Conservation (phyloP, 2,329 filamentous ascomycete species). For the Sclerotiophoma versabilis region DNA sequence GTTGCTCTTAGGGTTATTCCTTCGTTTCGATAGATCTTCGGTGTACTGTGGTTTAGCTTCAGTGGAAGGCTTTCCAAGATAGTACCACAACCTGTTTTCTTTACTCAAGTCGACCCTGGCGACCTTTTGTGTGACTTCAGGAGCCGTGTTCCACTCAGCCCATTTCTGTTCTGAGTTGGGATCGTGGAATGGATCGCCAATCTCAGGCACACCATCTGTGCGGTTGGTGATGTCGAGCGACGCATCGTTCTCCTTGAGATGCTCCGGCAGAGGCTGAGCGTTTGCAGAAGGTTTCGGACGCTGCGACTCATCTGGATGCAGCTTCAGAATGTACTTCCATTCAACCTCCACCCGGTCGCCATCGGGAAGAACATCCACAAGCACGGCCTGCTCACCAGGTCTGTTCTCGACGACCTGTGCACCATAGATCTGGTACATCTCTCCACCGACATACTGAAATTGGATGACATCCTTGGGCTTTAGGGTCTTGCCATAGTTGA, state of each 20-base stretch:
- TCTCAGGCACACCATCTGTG: conserved; percentile 58
- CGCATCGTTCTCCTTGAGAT: conserved; percentile 56
- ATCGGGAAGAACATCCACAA: conserved; percentile 84
- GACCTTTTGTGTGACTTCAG: conserved; percentile 57
- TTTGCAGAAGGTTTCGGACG: conserved; percentile 77
- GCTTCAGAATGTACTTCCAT: conserved; percentile 82
- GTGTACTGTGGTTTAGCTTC: conserved; percentile 93
- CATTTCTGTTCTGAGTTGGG: conserved; percentile 56
- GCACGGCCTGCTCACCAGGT: conserved; percentile 73
- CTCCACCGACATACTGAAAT: conserved; percentile 76
- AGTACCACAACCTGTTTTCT: conserved; percentile 83
- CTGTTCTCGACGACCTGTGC: conserved; percentile 87
- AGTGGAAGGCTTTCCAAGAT: conserved; percentile 84
- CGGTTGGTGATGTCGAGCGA: conserved; percentile 55
- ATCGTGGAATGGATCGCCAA: conserved; percentile 57
- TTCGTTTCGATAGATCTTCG: conserved; percentile 70
- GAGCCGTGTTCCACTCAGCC: conserved; percentile 72
- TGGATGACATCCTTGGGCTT: conserved; percentile 81
- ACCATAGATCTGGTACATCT: conserved; percentile 90
- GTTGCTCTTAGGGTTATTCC: conserved; percentile 72
- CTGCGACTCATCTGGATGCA: conserved; percentile 73
- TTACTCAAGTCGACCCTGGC: conserved; percentile 75
- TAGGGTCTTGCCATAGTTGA: conserved; percentile 71
- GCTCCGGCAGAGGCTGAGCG: conserved; percentile 72
- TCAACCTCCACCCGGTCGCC: conserved; percentile 82